Conservation (phyloP, 2,329 filamentous ascomycete species). For the Atkinsonella hypoxylon region DNA sequence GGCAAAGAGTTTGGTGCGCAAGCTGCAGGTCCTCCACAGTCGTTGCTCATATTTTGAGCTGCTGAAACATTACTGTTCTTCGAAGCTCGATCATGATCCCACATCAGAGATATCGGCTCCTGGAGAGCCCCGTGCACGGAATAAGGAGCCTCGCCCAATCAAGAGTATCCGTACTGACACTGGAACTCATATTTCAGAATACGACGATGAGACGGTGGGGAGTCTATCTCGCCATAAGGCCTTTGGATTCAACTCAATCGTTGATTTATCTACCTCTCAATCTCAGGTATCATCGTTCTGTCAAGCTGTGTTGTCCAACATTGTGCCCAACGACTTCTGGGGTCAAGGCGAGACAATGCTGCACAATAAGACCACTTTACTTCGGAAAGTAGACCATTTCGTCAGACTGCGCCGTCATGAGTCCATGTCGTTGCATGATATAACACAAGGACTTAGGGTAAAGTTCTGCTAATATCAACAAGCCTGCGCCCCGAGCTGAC, state of each 20-base stretch:
- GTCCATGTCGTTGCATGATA: slow-evolving; percentile 64
- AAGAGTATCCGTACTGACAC: not conserved
- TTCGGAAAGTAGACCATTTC: slow-evolving; percentile 65
- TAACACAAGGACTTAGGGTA: slow-evolving; percentile 66
- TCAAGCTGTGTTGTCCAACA: slow-evolving; percentile 56
- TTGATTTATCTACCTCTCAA: slow-evolving; percentile 48
- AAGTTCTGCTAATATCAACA: slow-evolving; percentile 1
- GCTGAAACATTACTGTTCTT: slow-evolving; percentile 70
- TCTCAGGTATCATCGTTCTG: slow-evolving; percentile 76
- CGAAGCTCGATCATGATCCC: slow-evolving; percentile 14
- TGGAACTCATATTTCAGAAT: not conserved
- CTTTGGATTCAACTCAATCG: slow-evolving; percentile 32
- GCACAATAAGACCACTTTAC: slow-evolving; percentile 50
- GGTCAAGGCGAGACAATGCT: slow-evolving; percentile 40
- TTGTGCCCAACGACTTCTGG: slow-evolving; percentile 69
- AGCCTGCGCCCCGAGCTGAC: not conserved
- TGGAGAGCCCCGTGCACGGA: not conserved
- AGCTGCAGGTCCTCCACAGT: slow-evolving; percentile 57
- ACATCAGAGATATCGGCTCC: not conserved
- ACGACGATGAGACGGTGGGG: not conserved
- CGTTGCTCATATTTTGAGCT: slow-evolving; percentile 72
- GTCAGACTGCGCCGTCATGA: slow-evolving; percentile 71
- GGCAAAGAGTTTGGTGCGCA: slow-evolving; percentile 45
- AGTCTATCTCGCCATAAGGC: not conserved
- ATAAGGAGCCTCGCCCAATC: not conserved